These are phyloP conservation scores for Eutrema salsugineum DNA, from an alignment of 441 rosid genomes.

Conservation along the genomic window DNA sequence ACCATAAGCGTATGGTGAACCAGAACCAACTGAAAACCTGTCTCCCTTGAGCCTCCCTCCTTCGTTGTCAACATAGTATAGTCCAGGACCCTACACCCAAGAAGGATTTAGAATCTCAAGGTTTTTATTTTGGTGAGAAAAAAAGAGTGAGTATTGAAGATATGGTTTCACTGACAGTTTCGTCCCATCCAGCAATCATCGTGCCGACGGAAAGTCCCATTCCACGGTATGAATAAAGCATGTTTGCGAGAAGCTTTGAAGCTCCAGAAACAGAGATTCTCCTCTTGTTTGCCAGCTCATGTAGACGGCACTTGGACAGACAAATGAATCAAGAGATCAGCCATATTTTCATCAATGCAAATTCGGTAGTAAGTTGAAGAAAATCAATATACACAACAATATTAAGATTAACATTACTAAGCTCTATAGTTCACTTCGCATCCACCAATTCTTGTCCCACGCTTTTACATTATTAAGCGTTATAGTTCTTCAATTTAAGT, in stretches of 20 bases:
- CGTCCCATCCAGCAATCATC: conserved; percentile 99
- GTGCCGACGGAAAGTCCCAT: conserved; percentile 99
- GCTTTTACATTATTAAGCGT: neutral
- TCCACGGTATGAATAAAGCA: conserved; percentile 93
- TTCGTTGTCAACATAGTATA: conserved; percentile 98
- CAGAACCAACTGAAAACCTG: conserved; percentile 96
- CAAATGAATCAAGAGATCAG: conserved; percentile 12
- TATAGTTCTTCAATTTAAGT: neutral
- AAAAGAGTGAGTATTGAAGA: neutral
- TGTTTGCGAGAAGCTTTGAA: conserved; percentile 95
- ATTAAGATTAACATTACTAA: no score
- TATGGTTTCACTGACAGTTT: conserved; percentile 41
- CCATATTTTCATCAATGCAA: neutral
- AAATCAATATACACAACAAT: neutral
- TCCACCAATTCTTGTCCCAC: neutral
- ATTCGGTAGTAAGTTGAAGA: neutral
- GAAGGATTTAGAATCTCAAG: neutral
- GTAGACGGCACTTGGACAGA: conserved; percentile 68
- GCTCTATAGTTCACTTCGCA: no score
- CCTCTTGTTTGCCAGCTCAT: conserved; percentile 96
- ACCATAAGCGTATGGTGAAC: conserved; percentile 99
- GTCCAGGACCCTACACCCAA: conserved; percentile 78
- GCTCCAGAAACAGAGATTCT: conserved; percentile 99
- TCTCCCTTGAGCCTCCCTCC: conserved; percentile 97
- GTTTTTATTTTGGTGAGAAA: neutral